Base-by-base conservation (phyloP, 805 yeast species). In the Huiozyma sinensis region DNA sequence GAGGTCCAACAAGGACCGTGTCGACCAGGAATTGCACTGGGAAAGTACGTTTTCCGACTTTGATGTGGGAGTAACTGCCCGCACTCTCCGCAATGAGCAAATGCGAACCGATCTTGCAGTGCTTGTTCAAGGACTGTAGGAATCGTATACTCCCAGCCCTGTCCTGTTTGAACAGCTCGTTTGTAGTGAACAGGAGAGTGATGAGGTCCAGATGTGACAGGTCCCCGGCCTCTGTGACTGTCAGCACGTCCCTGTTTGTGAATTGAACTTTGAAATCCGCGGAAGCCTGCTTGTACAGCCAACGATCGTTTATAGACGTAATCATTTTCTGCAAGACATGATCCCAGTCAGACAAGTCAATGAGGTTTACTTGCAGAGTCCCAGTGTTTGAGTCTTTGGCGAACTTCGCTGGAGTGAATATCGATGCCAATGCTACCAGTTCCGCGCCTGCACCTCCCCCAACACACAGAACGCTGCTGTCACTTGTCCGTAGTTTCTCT, bases 381-480 rank as follows among this genome's bases (percentile, higher is more conserved):
- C 42, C 41, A 1, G n/a, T 32, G 33, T 4, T 8, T 3, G 9
- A 8, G n/a, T 35, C 42, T 6, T 32, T 40, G 9, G 46, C 46
- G 51, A 52, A 54, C 56, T 55, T 63, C 50, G 57, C 45, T 36
- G 66, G 62, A 1, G 69, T 66, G 48, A 77, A 79, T 1, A 83
- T 65, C 12, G 88, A 71, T 1, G 77, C 76, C 37, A 85, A 55
- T 0, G 76, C 75, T 31, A 78, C 76, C 27, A 86, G 62, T 57
- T 87, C 96, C 2, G 87, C 84, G 5, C 90, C 85, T 0, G 95
- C 95, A 33, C 96, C 96, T 27, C 94, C 95, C 13, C 95, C 96
- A 33, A 88, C 70, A 52, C 81, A 75, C 33, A 86, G 58, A 0
- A 80, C 74, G 4, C 65, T 55, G 11, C 60, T 53, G 6, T 54